phyloP scores from a whole-genome alignment of 305 asterid species.

The Fraxinus platypoda region DNA sequence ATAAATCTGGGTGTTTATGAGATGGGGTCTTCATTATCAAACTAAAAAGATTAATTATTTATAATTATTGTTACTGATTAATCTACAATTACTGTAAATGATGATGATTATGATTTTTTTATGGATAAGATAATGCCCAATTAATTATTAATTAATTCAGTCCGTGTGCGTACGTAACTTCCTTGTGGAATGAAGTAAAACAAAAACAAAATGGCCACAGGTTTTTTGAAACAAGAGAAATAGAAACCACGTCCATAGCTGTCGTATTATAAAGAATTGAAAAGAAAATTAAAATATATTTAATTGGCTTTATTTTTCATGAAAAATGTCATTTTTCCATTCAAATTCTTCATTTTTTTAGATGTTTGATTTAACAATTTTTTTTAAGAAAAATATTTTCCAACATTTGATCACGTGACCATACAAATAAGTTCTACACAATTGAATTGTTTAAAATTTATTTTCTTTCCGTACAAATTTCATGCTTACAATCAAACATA shows the following conservation, averaged over 20 bases:
- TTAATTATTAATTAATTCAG: not conserved
- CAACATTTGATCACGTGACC: too few species aligned
- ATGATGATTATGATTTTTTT: not conserved
- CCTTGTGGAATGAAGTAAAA: not conserved
- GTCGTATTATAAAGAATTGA: not conserved
- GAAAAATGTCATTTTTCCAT: too few species aligned
- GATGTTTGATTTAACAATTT: too few species aligned
- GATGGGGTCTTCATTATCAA: not conserved
- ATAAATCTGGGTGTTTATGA: not conserved
- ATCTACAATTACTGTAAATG: not conserved
- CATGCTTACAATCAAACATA: too few species aligned
- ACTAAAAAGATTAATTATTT: too few species aligned
- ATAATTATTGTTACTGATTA: too few species aligned
- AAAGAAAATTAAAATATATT: not conserved
- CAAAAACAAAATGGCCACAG: not conserved
- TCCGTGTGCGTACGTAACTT: not conserved
- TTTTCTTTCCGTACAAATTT: too few species aligned
- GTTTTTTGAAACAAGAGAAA: not conserved
- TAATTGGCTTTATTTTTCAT: too few species aligned
- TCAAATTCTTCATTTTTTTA: too few species aligned
- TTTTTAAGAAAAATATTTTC: too few species aligned
- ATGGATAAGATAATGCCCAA: not conserved
- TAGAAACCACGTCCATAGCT: not conserved
- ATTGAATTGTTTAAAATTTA: not conserved
- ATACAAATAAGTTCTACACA: too few species aligned